A percentile compares a stretch with the other conserved stretches of the same genome.
Conservation (phyloP, 306 rosid genomes). For the Sechiopsis laciniata region DNA sequence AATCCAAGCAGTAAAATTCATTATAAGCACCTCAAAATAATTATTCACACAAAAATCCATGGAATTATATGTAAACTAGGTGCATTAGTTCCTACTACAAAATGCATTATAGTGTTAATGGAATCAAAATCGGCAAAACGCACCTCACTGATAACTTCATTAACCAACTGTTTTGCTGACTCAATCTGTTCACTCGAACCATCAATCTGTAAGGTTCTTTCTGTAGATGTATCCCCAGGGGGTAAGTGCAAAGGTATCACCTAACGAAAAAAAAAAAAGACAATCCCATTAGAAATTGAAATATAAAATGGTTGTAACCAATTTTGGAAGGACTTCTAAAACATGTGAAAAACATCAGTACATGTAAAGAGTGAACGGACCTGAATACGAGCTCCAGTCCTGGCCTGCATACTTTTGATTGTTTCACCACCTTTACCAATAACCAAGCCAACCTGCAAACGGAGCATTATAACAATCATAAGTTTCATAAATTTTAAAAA, state of each 20-base stretch:
- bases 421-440: slow-evolving; percentile 98
- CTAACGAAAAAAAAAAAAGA: slow-evolving; percentile 35
- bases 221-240: slow-evolving; percentile 80
- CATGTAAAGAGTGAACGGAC: neutral
- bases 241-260: slow-evolving; percentile 98
- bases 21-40: neutral
- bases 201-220: slow-evolving; percentile 85
- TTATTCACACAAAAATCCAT: neutral
- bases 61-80: neutral
- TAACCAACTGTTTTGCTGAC: slow-evolving; percentile 74
- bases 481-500: neutral
- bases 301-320: neutral
- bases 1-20: neutral
- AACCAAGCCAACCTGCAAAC: slow-evolving; percentile 79
- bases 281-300: neutral
- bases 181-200: slow-evolving; percentile 88
- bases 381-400: slow-evolving; percentile 59
- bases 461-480: slow-evolving; percentile 6
- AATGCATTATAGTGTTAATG: neutral
- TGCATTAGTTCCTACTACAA: neutral
- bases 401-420: slow-evolving; percentile 84
- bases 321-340: neutral
- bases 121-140: slow-evolving; percentile 26
- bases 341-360: neutral
- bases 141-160: slow-evolving; percentile 87